These are phyloP conservation scores for Pythium volutum DNA, from an alignment of 352 stramenopile genomes.

Conservation along the genomic window DNA sequence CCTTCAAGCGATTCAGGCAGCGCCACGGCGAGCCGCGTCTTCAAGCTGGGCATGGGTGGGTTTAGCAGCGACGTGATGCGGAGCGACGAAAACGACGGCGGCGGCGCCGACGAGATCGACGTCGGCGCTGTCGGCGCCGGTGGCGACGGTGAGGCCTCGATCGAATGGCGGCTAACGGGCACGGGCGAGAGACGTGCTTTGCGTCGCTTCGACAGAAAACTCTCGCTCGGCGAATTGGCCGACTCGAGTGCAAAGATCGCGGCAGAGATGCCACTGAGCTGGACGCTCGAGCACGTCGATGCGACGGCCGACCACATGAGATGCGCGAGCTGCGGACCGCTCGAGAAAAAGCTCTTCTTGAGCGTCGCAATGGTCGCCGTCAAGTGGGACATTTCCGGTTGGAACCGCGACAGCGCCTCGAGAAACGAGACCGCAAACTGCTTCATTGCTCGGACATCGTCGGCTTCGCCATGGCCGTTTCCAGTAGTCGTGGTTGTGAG, in stretches of 20 bases:
- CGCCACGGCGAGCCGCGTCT: constrained; percentile 58
- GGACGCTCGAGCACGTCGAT: constrained; percentile 57
- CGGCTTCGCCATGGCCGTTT: constrained; percentile 21
- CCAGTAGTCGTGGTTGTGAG: neutral
- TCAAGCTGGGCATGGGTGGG: constrained; percentile 42
- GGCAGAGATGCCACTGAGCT: constrained; percentile 69
- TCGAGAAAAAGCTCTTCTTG: constrained; percentile 73
- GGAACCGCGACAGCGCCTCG: constrained; percentile 63
- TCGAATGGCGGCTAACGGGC: constrained; percentile 11
- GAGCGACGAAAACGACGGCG: constrained; percentile 62
- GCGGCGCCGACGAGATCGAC: constrained; percentile 17
- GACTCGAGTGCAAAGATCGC: constrained; percentile 43
- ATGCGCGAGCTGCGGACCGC: constrained; percentile 62
- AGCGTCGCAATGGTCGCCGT: constrained; percentile 48
- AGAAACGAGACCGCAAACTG: constrained; percentile 71
- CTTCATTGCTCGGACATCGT: constrained; percentile 69
- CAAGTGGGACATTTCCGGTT: constrained; percentile 55
- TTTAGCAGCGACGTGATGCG: constrained; percentile 70
- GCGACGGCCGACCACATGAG: constrained; percentile 75
- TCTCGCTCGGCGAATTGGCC: constrained; percentile 24
- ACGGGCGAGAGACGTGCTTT: constrained; percentile 16
- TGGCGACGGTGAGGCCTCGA: constrained; percentile 3
- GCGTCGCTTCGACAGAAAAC: constrained; percentile 20
- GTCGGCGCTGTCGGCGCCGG: neutral
- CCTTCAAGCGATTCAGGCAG: constrained; percentile 63